These are phyloP conservation scores for Trichoderma endophyticum DNA, from an alignment of 2,329 filamentous ascomycete species.

Conservation along the genomic window DNA sequence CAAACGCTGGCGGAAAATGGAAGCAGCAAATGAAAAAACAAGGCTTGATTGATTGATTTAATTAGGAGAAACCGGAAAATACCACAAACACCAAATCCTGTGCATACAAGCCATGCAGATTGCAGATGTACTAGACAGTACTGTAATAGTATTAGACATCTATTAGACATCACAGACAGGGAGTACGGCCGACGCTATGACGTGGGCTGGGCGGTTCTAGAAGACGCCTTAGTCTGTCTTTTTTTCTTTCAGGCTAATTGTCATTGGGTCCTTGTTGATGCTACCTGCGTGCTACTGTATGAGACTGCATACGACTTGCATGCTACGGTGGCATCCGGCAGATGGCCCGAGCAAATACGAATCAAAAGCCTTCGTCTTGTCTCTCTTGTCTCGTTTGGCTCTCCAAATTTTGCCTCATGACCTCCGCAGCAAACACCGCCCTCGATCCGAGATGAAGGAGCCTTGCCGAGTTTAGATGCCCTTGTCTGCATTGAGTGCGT, in stretches of 20 bases:
- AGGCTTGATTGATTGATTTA: background rate
- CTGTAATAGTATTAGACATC: too few species aligned
- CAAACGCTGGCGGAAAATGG: background rate
- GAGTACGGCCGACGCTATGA: background rate
- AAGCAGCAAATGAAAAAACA: background rate
- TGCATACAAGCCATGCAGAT: background rate
- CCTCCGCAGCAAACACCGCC: background rate
- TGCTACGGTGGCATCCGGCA: background rate
- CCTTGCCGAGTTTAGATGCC: background rate
- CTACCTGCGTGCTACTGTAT: background rate
- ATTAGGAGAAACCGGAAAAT: background rate
- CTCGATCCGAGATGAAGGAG: background rate
- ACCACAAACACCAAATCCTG: background rate
- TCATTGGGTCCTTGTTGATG: background rate
- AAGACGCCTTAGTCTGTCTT: background rate
- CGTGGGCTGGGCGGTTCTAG: background rate
- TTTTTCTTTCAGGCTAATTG: background rate
- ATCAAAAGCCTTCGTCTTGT: background rate
- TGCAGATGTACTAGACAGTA: background rate
- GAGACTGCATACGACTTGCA: background rate
- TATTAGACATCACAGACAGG: background rate
- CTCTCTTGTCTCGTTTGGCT: background rate
- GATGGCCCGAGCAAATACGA: background rate
- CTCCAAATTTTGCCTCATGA: too few species aligned
- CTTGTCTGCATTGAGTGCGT: background rate